Evolutionary conservation across 2,329 filamentous ascomycete genomes (phyloP).

Genomic region (Cladosporium oxysporum): DNA sequence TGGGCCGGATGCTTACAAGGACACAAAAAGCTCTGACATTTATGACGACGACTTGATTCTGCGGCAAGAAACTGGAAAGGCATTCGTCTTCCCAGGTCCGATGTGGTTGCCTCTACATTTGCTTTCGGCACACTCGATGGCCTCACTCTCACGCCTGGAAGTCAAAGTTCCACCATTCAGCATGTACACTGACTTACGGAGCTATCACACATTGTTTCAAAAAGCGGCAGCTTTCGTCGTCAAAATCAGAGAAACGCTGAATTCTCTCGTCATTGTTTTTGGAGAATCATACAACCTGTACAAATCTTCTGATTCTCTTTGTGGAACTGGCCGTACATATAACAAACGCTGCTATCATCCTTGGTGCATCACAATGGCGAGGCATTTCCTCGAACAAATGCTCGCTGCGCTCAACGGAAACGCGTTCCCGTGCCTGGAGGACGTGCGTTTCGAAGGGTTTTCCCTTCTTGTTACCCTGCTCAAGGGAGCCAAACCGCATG

Average conservation of each 20-base stretch:
- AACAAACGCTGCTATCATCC: not conserved
- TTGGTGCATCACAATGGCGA: conserved; percentile 18
- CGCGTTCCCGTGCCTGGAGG: conserved; percentile 10
- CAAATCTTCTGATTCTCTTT: not conserved
- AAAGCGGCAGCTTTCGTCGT: conserved; percentile 13
- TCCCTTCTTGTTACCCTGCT: too few species aligned
- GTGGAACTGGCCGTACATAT: too few species aligned
- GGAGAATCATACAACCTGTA: conserved; percentile 59
- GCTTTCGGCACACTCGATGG: conserved; percentile 13
- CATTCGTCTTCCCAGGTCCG: conserved; percentile 20
- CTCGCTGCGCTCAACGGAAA: conserved; percentile 11
- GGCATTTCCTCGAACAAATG: conserved; percentile 11
- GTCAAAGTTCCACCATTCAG: conserved; percentile 13
- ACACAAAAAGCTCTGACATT: too few species aligned
- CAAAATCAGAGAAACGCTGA: conserved; percentile 51
- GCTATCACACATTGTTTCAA: conserved; percentile 16
- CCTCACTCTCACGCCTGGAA: conserved; percentile 19
- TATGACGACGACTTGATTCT: conserved; percentile 15
- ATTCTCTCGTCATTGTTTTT: conserved; percentile 91
- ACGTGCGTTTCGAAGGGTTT: conserved; percentile 20
- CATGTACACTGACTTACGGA: conserved; percentile 15
- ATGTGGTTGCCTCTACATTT: conserved; percentile 23
- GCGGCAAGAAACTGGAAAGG: conserved; percentile 21
- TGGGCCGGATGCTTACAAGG: too few species aligned
- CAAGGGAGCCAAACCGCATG: not conserved